phyloP scores from a whole-genome alignment of 441 rosid species.

The Gossypium laxum region DNA sequence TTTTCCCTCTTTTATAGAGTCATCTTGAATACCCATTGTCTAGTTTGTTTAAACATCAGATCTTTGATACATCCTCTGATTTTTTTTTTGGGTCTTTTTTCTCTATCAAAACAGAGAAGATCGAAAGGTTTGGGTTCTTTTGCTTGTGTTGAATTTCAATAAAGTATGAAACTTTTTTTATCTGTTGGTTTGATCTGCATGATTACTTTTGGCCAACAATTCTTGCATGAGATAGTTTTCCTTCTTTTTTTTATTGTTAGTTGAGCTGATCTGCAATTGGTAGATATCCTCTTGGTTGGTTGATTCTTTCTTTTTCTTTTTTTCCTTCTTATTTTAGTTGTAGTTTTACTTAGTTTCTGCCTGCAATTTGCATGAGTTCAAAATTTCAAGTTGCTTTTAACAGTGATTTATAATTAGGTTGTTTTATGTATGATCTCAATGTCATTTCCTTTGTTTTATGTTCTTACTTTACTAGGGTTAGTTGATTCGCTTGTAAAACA shows the following conservation, averaged over 20 bases:
- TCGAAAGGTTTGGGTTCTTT: neutral
- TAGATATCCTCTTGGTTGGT: neutral
- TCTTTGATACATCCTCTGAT: slow-evolving; percentile 2
- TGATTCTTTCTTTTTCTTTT: neutral
- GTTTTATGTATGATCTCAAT: neutral
- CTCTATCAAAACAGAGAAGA: neutral
- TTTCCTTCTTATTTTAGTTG: neutral
- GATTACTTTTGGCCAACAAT: neutral
- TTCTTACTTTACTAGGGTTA: neutral
- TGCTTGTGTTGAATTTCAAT: neutral
- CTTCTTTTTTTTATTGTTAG: neutral
- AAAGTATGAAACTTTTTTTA: neutral
- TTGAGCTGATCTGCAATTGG: slow-evolving; percentile 21
- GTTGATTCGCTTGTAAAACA: neutral
- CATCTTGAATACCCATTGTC: neutral
- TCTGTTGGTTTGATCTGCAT: neutral
- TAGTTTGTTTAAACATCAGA: slow-evolving; percentile 3
- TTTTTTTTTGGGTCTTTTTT: neutral
- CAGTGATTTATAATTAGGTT: neutral
- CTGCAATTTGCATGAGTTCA: neutral
- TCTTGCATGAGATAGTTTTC: neutral
- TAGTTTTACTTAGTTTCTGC: neutral
- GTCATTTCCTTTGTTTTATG: neutral
- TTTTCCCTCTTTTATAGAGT: neutral
- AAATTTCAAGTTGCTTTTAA: neutral